Percentiles rank a stretch among this genome's conserved stretches.
phyloP scores from a whole-genome alignment of 805 yeast genomes.

The Torulaspora microellipsoides region DNA sequence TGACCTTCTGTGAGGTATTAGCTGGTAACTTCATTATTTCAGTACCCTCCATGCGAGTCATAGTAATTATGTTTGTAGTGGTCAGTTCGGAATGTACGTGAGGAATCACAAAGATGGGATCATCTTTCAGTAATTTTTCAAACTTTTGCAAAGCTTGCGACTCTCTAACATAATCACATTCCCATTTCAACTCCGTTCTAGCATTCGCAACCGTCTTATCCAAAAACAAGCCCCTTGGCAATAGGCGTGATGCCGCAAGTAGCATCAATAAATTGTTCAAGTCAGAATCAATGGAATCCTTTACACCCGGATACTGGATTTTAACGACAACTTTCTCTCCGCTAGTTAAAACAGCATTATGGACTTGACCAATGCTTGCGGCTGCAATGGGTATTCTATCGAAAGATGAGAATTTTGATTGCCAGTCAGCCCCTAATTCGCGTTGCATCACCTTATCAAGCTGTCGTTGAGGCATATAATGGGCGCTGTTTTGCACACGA shows the following conservation, averaged over 20 bases:
- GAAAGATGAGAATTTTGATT: conserved; percentile 62
- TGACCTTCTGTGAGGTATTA: conserved; percentile 55
- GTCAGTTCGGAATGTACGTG: conserved; percentile 70
- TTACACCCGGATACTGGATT: conserved; percentile 97
- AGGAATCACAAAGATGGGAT: conserved; percentile 72
- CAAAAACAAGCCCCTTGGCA: conserved; percentile 88
- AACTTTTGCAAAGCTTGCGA: conserved; percentile 72
- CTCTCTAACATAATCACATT: conserved; percentile 91
- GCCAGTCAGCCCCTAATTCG: conserved; percentile 80
- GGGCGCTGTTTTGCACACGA: conserved; percentile 89
- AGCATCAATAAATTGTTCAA: conserved; percentile 78
- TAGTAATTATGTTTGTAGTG: conserved; percentile 79
- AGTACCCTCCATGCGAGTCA: conserved; percentile 80
- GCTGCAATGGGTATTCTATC: conserved; percentile 93
- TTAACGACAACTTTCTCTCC: conserved; percentile 83
- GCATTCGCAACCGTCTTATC: conserved; percentile 93
- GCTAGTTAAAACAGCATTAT: conserved; percentile 65
- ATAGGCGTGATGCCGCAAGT: conserved; percentile 75
- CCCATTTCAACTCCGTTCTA: conserved; percentile 91
- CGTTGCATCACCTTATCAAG: conserved; percentile 65
- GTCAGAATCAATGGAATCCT: conserved; percentile 88
- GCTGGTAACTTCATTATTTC: conserved; percentile 77
- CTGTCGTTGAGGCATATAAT: conserved; percentile 94
- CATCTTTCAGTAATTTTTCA: conserved; percentile 53
- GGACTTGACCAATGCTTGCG: conserved; percentile 97